phyloP scores from a whole-genome alignment of 345 rosid species.

The Punica granatum region DNA sequence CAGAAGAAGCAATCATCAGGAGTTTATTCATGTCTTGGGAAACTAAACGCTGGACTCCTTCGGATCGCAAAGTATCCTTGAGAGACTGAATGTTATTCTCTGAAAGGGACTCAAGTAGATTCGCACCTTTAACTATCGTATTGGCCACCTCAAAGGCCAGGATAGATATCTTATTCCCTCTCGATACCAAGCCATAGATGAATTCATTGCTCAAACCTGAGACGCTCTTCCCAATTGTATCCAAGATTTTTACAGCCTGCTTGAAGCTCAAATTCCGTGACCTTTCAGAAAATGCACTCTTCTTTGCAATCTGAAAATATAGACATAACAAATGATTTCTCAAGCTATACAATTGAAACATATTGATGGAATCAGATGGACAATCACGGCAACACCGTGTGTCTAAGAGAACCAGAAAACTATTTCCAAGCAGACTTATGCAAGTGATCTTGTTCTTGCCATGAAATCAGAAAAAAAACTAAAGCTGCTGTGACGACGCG shows the following conservation, averaged over 20 bases:
- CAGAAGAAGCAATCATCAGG: conserved; percentile 72
- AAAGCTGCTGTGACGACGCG: background rate
- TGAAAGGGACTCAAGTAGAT: conserved; percentile 63
- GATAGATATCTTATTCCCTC: conserved; percentile 48
- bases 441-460: background rate
- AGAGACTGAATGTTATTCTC: conserved; percentile 48
- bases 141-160: conserved; percentile 93
- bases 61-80: conserved; percentile 57
- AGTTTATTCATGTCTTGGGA: conserved; percentile 57
- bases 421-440: background rate
- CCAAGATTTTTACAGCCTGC: conserved; percentile 66
- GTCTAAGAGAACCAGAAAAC: background rate
- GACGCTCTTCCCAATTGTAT: conserved; percentile 72
- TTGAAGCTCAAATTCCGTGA: conserved; percentile 55
- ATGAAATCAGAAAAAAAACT: background rate
- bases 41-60: conserved; percentile 61
- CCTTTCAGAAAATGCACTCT: conserved; percentile 53
- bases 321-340: background rate
- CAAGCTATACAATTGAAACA: background rate
- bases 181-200: conserved; percentile 34
- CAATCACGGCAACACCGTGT: background rate
- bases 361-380: background rate
- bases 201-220: conserved; percentile 56
- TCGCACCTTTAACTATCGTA: conserved; percentile 72
- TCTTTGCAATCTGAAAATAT: conserved; percentile 29